A percentile compares a stretch with the other conserved stretches of the same genome.
Conservation (phyloP, 306 rosid genomes). For the Gleditsia sinensis region DNA sequence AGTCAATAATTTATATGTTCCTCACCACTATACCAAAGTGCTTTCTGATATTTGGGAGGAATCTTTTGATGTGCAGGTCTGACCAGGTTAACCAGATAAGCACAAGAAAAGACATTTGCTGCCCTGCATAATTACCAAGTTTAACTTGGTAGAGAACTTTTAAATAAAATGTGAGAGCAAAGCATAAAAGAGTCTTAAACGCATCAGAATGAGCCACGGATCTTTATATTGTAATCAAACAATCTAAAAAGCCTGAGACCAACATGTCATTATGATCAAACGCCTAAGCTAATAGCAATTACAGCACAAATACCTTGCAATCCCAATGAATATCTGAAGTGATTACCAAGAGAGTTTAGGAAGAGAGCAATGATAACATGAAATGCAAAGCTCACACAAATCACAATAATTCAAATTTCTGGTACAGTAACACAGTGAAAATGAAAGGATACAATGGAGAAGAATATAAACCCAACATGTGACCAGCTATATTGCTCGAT, state of each 20-base stretch:
- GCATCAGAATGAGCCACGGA: background rate
- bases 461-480: conserved; percentile 80
- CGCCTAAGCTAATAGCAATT: background rate
- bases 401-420: conserved; percentile 20
- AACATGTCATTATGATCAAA: conserved; percentile 9
- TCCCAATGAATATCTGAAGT: conserved; percentile 63
- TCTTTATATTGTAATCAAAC: background rate
- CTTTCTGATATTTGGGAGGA: conserved; percentile 70
- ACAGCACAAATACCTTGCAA: conserved; percentile 65
- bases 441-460: conserved; percentile 80
- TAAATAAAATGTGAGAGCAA: background rate
- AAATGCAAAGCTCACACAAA: conserved; percentile 19
- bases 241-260: conserved; percentile 5
- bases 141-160: background rate
- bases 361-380: conserved; percentile 42
- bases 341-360: conserved; percentile 50
- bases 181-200: background rate
- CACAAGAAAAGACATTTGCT: conserved; percentile 74
- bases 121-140: conserved; percentile 56
- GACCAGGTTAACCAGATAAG: conserved; percentile 65
- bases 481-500: conserved; percentile 88
- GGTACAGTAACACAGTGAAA: background rate
- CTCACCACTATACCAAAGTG: conserved; percentile 86
- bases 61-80: conserved; percentile 67
- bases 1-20: conserved; percentile 19